Conservation (phyloP, 176 grass and related monocot species). For the Carex scoparia region DNA sequence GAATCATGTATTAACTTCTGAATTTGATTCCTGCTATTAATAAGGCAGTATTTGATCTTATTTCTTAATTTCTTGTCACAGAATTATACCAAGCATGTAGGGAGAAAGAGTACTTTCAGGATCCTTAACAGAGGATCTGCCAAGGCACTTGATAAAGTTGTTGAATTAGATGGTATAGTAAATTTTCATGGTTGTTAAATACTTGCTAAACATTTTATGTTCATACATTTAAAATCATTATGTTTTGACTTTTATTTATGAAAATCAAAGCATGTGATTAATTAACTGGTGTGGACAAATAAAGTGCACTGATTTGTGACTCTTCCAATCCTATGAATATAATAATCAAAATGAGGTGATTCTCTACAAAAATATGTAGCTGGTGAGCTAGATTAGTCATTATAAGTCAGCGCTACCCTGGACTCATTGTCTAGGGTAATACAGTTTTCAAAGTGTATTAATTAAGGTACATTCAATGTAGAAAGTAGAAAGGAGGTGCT, state of each 20-base stretch:
- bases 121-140: constrained; percentile 98
- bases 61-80: constrained; percentile 33
- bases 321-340: neutral
- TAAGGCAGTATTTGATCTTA: constrained; percentile 10
- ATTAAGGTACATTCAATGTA: constrained; percentile 33
- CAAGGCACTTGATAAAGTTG: constrained; percentile 98
- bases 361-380: neutral
- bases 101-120: constrained; percentile 94
- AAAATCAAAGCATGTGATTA: neutral
- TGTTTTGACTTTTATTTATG: neutral
- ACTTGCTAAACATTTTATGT: neutral
- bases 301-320: neutral
- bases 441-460: neutral
- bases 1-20: neutral
- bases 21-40: neutral
- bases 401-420: neutral
- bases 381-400: neutral
- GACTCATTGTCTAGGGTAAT: neutral
- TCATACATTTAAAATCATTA: neutral
- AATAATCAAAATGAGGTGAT: neutral
- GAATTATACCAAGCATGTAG: constrained; percentile 92
- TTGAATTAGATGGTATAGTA: constrained; percentile 74
- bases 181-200: neutral
- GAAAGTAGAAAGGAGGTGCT: constrained; percentile 82
- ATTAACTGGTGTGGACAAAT: neutral